Base-by-base conservation (phyloP, 495 filamentous ascomycete genomes). In the Aspergillus carlsbadensis region DNA sequence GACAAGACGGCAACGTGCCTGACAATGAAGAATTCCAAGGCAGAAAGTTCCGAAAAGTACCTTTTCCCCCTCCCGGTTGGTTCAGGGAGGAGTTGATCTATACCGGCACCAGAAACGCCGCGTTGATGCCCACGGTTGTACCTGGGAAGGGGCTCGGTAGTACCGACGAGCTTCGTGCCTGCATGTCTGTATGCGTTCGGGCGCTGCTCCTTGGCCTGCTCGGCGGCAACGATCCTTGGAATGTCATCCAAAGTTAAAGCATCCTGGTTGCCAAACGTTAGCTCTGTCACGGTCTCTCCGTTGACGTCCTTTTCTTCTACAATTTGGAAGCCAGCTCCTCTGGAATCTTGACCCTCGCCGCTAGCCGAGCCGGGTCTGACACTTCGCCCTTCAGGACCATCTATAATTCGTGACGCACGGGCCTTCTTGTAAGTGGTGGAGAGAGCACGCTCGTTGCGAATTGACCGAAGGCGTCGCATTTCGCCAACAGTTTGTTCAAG, bases 401-500 rank as follows among this genome's bases (percentile, higher is more conserved):
- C 92, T 60, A 98, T 90, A 50, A 98, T 95, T 33, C 91, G 81
- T 3, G 93, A 97, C 11, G 90, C 90, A 36, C 94, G 82, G 34
- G 92, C 91, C 60, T 91, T 94, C 66, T 87, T 91, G 64, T 91
- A 88, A 18, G 91, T 96, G 5, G 88, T 94, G 11, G 92, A 96
- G 14, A 99, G 75, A 56, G 93, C 90, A 54, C 92, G 91, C 60
- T 98, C 93, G 70, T 98, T 86, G 20, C 95, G 86, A 20, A 92
- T 96, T 42, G 94, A 98, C 52, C 92, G 84, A 49, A 98, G 71
- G 56, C 94, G 82, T 54, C 88, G 86, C 72, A 99, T 95, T 73
- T 98, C 92, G 52, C 92, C 93, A 43, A 99, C 87, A 21, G 93
- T 94, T 70, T 95, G 93, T 70, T 96, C 92, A 64, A 98, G 96